phyloP scores from a whole-genome alignment of 208 protist species.

The Trypanosoma conorhini region DNA sequence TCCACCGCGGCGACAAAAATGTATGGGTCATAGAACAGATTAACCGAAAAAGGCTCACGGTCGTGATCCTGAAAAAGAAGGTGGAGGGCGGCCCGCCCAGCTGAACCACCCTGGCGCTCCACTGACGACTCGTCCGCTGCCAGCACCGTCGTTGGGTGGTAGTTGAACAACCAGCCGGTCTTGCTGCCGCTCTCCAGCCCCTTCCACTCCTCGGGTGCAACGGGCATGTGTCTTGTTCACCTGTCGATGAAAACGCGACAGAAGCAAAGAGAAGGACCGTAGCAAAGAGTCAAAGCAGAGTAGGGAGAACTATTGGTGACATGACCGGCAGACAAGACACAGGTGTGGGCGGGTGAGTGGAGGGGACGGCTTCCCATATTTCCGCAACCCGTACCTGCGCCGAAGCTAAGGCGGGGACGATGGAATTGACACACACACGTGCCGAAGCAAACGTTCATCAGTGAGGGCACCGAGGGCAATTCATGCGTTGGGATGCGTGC shows the following conservation, averaged over 20 bases:
- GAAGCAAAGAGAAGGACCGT: not conserved
- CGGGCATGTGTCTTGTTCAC: not conserved
- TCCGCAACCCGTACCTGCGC: too few species aligned
- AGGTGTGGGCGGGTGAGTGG: too few species aligned
- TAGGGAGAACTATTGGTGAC: not conserved
- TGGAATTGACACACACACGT: too few species aligned
- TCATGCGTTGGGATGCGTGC: too few species aligned
- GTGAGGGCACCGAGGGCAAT: too few species aligned
- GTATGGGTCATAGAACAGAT: conserved; percentile 81
- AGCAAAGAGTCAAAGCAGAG: not conserved
- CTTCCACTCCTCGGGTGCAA: conserved; percentile 20
- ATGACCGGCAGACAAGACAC: not conserved
- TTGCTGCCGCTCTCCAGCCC: conserved; percentile 65
- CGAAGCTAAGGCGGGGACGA: too few species aligned
- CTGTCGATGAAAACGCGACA: too few species aligned
- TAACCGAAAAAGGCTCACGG: conserved; percentile 76
- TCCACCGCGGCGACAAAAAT: conserved; percentile 73
- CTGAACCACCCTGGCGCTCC: conserved; percentile 24
- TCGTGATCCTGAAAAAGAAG: conserved; percentile 85
- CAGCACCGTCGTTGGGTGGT: conserved; percentile 71
- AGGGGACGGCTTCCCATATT: too few species aligned
- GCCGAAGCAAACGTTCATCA: too few species aligned
- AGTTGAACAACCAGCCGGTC: conserved; percentile 92
- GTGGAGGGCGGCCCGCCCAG: conserved; percentile 52
- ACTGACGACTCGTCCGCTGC: conserved; percentile 24